phyloP scores from a whole-genome alignment of 148 eudicot genomes.

The Nepenthes mirabilis region DNA sequence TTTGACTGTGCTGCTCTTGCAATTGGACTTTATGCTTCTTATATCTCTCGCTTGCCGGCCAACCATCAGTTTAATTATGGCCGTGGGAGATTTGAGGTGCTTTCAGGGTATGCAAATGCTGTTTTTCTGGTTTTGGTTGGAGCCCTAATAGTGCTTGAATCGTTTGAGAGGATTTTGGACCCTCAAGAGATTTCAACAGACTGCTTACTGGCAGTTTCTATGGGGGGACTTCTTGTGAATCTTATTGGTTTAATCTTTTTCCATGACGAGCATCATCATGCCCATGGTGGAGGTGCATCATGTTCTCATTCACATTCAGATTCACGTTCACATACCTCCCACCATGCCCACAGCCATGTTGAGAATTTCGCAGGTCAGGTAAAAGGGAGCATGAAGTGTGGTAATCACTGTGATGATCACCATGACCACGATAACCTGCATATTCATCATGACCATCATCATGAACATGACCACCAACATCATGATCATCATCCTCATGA shows the following conservation, averaged over 20 bases:
- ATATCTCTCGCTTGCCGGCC: conserved; percentile 86
- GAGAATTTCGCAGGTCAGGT: neutral
- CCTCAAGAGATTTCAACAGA: conserved; percentile 91
- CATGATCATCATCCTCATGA: conserved; percentile 13
- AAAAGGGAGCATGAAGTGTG: conserved; percentile 9
- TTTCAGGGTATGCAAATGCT: conserved; percentile 95
- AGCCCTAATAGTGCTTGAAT: conserved; percentile 80
- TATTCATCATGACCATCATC: conserved; percentile 11
- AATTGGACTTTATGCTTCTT: conserved; percentile 91
- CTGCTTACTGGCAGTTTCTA: conserved; percentile 70
- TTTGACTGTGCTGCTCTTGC: conserved; percentile 98
- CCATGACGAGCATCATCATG: conserved; percentile 99
- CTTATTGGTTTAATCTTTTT: conserved; percentile 81
- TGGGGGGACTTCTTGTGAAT: conserved; percentile 89
- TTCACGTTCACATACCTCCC: conserved; percentile 20
- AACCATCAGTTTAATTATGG: conserved; percentile 82
- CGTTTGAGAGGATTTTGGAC: conserved; percentile 86
- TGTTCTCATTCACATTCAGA: conserved; percentile 56
- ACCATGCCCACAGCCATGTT: conserved; percentile 13
- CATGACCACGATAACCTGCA: conserved; percentile 11
- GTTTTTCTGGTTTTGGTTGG: conserved; percentile 94
- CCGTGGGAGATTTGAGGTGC: conserved; percentile 95
- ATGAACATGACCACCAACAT: conserved; percentile 19
- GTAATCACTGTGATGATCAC: conserved; percentile 1
- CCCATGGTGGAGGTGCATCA: conserved; percentile 74